A percentile compares a stretch with the other conserved stretches of the same genome.
phyloP scores from a whole-genome alignment of 2,329 filamentous ascomycete genomes.

The Trichoderma cornu-damae region DNA sequence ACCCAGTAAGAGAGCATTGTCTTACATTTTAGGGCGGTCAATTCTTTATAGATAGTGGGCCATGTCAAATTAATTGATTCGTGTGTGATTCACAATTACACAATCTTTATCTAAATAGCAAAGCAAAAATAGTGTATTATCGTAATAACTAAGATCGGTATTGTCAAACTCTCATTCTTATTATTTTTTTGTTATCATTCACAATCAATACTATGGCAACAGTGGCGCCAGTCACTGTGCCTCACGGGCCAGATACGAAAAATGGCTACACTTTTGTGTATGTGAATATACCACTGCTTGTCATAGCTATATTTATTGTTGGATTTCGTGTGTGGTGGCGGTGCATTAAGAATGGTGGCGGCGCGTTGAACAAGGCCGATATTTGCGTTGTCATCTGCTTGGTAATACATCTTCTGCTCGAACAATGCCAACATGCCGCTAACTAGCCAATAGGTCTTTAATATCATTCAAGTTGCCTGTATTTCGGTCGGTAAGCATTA shows the following conservation, averaged over 20 bases:
- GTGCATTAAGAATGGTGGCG: background rate
- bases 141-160: background rate
- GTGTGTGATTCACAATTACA: background rate
- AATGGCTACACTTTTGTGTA: slow-evolving; percentile 6
- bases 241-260: slow-evolving; percentile 5
- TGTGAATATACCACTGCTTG: slow-evolving; percentile 10
- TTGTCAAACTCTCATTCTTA: background rate
- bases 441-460: background rate
- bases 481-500: background rate
- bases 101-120: background rate
- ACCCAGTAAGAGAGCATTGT: background rate
- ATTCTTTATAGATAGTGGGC: background rate
- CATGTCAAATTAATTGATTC: background rate
- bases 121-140: background rate
- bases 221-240: background rate
- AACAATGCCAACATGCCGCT: background rate
- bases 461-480: background rate
- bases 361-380: slow-evolving; percentile 7
- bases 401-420: background rate
- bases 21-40: background rate
- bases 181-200: background rate
- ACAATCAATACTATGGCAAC: background rate
- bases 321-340: slow-evolving; percentile 13
- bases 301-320: background rate
- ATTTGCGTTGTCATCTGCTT: slow-evolving; percentile 9